These are phyloP conservation scores for Pezicula radicicola DNA, from an alignment of 2,329 filamentous ascomycete genomes.

Conservation along the genomic window DNA sequence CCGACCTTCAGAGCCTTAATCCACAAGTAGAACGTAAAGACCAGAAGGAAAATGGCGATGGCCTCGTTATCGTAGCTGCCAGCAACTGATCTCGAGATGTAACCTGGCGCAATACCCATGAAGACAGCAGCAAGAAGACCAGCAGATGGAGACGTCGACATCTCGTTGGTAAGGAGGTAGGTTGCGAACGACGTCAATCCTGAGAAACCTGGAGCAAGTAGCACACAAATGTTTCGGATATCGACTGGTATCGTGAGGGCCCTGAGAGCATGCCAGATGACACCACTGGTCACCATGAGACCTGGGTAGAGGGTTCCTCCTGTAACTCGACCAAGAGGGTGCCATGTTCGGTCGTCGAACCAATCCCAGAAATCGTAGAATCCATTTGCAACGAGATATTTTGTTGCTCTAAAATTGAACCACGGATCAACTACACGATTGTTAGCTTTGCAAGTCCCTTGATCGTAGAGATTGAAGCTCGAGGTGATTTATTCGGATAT, in stretches of 20 bases:
- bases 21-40: conserved; percentile 98
- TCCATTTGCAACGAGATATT: conserved; percentile 94
- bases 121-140: conserved; percentile 91
- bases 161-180: conserved; percentile 95
- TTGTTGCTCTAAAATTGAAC: conserved; percentile 99
- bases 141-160: conserved; percentile 92
- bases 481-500: conserved; percentile 9
- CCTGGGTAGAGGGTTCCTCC: conserved; percentile 98
- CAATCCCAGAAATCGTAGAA: conserved; percentile 99
- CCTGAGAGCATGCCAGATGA: conserved; percentile 91
- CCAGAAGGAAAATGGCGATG: conserved; percentile 96
- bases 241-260: conserved; percentile 89
- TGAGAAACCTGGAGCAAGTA: conserved; percentile 92
- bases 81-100: conserved; percentile 96
- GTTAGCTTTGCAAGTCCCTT: conserved; percentile 26
- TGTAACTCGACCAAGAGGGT: conserved; percentile 95
- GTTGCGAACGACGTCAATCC: conserved; percentile 89
- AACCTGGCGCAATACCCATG: conserved; percentile 96
- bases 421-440: conserved; percentile 81
- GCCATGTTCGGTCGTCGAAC: conserved; percentile 99
- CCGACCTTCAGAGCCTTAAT: conserved; percentile 97
- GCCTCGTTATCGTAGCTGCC: conserved; percentile 99
- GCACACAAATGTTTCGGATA: conserved; percentile 97
- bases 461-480: conserved; percentile 21
- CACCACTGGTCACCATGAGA: conserved; percentile 97